Percentiles rank a stretch among this genome's conserved stretches.
Evolutionary conservation across 345 rosid genomes (phyloP).

Genomic region (Pseudoturritis turrita): DNA sequence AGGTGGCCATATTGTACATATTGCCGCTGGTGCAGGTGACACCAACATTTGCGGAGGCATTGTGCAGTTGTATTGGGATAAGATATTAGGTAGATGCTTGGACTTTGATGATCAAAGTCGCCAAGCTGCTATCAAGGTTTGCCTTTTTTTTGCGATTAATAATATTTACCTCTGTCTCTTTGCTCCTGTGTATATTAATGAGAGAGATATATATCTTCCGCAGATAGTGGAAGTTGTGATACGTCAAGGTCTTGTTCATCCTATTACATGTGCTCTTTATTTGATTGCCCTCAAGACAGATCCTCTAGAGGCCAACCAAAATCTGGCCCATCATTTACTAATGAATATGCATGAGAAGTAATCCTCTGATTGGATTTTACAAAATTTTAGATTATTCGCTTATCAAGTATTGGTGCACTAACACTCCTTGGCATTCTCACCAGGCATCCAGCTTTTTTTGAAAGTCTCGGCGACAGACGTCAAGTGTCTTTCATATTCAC

Average conservation of each 20-base stretch:
- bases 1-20: too few relatives aligned
- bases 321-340: slow-evolving; percentile 95
- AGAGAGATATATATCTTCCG: slow-evolving; percentile 16
- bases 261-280: slow-evolving; percentile 95
- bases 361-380: too few relatives aligned
- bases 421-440: slow-evolving; percentile 31
- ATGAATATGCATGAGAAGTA: too few relatives aligned
- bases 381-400: too few relatives aligned
- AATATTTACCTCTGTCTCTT: not conserved
- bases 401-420: not conserved
- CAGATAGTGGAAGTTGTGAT: slow-evolving; percentile 97
- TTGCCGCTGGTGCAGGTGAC: too few relatives aligned
- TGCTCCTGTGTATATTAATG: not conserved
- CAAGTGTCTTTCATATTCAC: slow-evolving; percentile 86
- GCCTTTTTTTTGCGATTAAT: not conserved
- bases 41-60: too few relatives aligned
- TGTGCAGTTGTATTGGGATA: too few relatives aligned
- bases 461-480: slow-evolving; percentile 96
- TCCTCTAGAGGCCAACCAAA: slow-evolving; percentile 85
- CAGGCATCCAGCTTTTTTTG: slow-evolving; percentile 96
- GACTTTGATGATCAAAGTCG: too few relatives aligned
- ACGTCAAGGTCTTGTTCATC: slow-evolving; percentile 99
- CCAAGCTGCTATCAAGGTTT: slow-evolving; percentile 81
- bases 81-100: too few relatives aligned
- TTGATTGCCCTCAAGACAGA: slow-evolving; percentile 98